A percentile compares a stretch with the other conserved stretches of the same genome.
These are phyloP conservation scores for Naganishia antarctica DNA, from an alignment of 768 basidiomycete genomes.

Conservation along the genomic window DNA sequence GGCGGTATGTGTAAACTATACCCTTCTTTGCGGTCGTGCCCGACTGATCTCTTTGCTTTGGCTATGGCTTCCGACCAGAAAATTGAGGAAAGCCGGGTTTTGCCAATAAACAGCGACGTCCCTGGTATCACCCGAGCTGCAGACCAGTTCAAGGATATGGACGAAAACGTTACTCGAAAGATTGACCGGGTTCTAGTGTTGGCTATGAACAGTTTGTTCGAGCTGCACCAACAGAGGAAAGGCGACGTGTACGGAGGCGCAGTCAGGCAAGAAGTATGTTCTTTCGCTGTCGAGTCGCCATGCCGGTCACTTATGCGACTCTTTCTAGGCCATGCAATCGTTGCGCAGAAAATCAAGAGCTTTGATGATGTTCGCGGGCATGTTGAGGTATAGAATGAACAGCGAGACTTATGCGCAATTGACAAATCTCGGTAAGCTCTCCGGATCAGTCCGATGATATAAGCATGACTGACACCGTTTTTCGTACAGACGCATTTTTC, in stretches of 20 bases:
- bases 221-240: slow-evolving; percentile 73
- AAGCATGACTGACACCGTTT: too few relatives aligned
- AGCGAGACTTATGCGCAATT: slow-evolving; percentile 85
- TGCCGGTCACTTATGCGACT: slow-evolving; percentile 33
- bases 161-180: slow-evolving; percentile 76
- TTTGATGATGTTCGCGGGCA: slow-evolving; percentile 72
- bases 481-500: too few relatives aligned
- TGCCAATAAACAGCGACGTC: slow-evolving; percentile 81
- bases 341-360: slow-evolving; percentile 74
- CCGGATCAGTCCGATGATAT: too few relatives aligned
- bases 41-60: too few relatives aligned
- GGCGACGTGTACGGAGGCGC: slow-evolving; percentile 66
- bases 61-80: too few relatives aligned
- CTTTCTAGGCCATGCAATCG: slow-evolving; percentile 58
- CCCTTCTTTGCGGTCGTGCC: not conserved
- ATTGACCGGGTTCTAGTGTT: slow-evolving; percentile 79
- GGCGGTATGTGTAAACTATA: slow-evolving; percentile 58
- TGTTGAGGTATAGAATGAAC: slow-evolving; percentile 77
- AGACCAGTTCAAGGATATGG: slow-evolving; percentile 85
- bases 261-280: slow-evolving; percentile 67
- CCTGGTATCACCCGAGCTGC: slow-evolving; percentile 76
- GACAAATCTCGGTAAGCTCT: slow-evolving; percentile 24
- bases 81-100: slow-evolving; percentile 70
- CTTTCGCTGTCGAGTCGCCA: slow-evolving; percentile 30
- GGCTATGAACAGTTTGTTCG: slow-evolving; percentile 86